Evolutionary conservation across 2,329 filamentous ascomycete species (phyloP).

Genomic region (Hansfordia pulvinata): DNA sequence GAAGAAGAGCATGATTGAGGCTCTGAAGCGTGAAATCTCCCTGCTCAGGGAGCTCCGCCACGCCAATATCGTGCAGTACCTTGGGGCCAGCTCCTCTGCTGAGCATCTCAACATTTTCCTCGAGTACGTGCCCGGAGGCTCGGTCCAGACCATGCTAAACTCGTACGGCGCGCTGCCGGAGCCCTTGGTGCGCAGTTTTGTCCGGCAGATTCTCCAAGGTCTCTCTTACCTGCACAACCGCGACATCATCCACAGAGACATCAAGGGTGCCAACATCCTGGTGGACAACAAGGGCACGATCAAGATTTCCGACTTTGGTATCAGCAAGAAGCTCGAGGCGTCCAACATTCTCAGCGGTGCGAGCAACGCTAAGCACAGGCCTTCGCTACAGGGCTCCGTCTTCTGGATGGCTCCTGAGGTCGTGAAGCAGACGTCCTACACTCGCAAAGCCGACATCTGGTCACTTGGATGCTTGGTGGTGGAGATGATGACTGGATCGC

Average conservation of each 20-base stretch:
- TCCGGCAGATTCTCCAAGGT: conserved; percentile 86
- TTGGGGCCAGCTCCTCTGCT: conserved; percentile 84
- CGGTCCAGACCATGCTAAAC: conserved; percentile 96
- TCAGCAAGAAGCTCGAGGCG: conserved; percentile 93
- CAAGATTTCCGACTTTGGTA: conserved; percentile 98
- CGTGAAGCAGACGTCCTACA: conserved; percentile 94
- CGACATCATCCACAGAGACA: conserved; percentile 96
- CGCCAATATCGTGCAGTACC: conserved; percentile 94
- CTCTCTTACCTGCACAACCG: conserved; percentile 85
- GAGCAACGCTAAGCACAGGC: conserved; percentile 53
- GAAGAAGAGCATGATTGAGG: conserved; percentile 97
- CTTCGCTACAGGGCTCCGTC: conserved; percentile 87
- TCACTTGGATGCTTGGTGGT: conserved; percentile 92
- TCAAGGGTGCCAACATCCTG: conserved; percentile 97
- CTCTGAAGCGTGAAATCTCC: conserved; percentile 90
- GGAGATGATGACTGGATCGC: conserved; percentile 96
- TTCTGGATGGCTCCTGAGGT: conserved; percentile 99
- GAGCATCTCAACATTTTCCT: conserved; percentile 98
- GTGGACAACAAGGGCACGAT: conserved; percentile 98
- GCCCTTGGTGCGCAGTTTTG: conserved; percentile 88
- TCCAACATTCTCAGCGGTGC: conserved; percentile 65
- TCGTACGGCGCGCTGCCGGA: conserved; percentile 94
- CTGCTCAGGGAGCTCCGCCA: conserved; percentile 89
- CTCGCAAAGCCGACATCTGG: conserved; percentile 98
- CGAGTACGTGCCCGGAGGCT: conserved; percentile 94